These are phyloP conservation scores for Colletotrichum tropicale DNA, from an alignment of 2,329 filamentous ascomycete genomes.

Conservation along the genomic window DNA sequence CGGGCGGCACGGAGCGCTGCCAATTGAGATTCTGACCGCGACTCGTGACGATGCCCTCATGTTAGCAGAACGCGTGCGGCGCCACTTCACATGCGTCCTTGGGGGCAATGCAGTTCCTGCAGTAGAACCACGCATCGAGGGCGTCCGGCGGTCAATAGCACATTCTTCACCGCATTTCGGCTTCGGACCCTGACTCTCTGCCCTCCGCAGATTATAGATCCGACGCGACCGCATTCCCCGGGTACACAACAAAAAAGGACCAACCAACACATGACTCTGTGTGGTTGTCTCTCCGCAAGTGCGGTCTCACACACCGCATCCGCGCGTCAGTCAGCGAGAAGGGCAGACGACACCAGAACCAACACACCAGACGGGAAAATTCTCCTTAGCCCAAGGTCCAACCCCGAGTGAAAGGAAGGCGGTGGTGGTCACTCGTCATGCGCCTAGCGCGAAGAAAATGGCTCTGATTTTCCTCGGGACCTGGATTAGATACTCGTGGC, in stretches of 20 bases:
- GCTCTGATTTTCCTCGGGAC: neutral
- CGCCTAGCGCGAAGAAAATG: neutral
- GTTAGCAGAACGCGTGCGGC: neutral
- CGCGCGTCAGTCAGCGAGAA: neutral
- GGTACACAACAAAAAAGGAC: neutral
- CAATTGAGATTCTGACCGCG: neutral
- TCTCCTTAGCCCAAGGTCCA: neutral
- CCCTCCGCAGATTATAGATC: neutral
- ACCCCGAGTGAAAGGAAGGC: neutral
- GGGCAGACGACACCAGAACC: neutral
- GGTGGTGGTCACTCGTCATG: neutral
- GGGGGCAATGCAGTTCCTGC: conserved; percentile 10
- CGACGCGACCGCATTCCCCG: neutral
- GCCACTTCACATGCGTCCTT: conserved; percentile 1
- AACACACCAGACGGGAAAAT: neutral
- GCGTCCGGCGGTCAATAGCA: neutral
- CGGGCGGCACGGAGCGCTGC: neutral
- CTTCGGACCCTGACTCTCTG: neutral
- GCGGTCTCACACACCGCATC: neutral
- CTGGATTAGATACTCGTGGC: neutral
- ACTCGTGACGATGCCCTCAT: conserved; percentile 17
- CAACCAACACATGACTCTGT: conserved; percentile 1
- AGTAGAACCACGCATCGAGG: neutral
- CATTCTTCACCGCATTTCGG: conserved; percentile 15
- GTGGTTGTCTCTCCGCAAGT: neutral